These are phyloP conservation scores for Porogramme epimiltina DNA, from an alignment of 1,284 basidiomycete genomes.

Conservation along the genomic window DNA sequence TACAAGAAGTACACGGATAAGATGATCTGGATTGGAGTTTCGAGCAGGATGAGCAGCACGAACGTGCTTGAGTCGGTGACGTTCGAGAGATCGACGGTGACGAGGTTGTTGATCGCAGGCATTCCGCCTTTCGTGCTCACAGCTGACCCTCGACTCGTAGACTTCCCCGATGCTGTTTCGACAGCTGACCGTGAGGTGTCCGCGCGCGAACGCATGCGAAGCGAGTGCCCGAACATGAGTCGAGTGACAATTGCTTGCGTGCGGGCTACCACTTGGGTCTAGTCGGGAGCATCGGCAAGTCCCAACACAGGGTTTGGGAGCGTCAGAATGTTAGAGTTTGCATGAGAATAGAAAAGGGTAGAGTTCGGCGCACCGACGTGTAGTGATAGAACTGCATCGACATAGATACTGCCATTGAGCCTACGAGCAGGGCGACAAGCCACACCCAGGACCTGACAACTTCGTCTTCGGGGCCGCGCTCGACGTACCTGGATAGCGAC, in stretches of 20 bases:
- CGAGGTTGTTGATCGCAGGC: constrained; percentile 42
- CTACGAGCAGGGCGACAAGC: constrained; percentile 59
- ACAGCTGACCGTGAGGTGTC: constrained; percentile 30
- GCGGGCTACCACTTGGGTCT: constrained; percentile 40
- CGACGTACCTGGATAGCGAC: constrained; percentile 36
- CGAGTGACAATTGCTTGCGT: constrained; percentile 65
- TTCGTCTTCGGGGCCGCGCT: constrained; percentile 38
- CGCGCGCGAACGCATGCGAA: constrained; percentile 65
- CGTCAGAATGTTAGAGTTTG: not conserved
- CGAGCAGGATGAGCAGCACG: constrained; percentile 23
- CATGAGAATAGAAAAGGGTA: too few species aligned
- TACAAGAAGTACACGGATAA: constrained; percentile 46
- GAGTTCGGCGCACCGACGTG: constrained; percentile 19
- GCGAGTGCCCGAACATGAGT: constrained; percentile 66
- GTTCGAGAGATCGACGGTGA: constrained; percentile 36
- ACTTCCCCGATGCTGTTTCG: constrained; percentile 13
- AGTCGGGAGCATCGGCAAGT: not conserved
- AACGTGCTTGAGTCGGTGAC: constrained; percentile 34
- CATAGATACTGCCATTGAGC: constrained; percentile 44
- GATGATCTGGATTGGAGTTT: constrained; percentile 36
- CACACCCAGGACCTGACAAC: constrained; percentile 53
- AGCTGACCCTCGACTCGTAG: too few species aligned
- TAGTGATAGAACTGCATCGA: constrained; percentile 39
- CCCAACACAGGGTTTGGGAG: too few species aligned
- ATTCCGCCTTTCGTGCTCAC: constrained; percentile 36